A percentile compares a stretch with the other conserved stretches of the same genome.
Evolutionary conservation across 1,284 basidiomycete species (phyloP).

Genomic region (Ceratobasidium sp.): DNA sequence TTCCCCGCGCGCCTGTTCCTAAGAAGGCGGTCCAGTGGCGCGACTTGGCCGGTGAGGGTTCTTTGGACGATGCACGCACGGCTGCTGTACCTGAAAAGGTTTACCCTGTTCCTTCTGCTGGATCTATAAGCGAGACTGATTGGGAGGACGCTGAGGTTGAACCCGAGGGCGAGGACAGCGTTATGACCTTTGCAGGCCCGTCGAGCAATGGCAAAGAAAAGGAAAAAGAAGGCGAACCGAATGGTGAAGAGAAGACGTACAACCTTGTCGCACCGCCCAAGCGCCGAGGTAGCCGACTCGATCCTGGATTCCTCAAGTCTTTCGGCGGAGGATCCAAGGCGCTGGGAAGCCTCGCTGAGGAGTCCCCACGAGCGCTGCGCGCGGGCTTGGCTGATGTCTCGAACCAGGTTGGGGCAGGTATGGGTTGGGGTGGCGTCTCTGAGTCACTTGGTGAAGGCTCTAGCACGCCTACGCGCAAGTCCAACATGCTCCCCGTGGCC

Average conservation of each 20-base stretch:
- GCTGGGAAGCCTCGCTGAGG: slow-evolving; percentile 69
- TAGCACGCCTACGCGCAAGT: slow-evolving; percentile 55
- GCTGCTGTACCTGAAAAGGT: slow-evolving; percentile 54
- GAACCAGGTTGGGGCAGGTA: slow-evolving; percentile 48
- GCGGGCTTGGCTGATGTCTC: slow-evolving; percentile 39
- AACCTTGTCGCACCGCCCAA: slow-evolving; percentile 52
- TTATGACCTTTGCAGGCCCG: not conserved
- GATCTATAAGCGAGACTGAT: slow-evolving; percentile 68
- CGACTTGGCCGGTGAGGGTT: slow-evolving; percentile 88
- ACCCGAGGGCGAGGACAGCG: slow-evolving; percentile 60
- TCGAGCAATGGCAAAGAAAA: slow-evolving; percentile 10
- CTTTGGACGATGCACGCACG: slow-evolving; percentile 76
- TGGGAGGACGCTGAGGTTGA: slow-evolving; percentile 75
- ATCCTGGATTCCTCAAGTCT: slow-evolving; percentile 75
- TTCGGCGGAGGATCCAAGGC: slow-evolving; percentile 55
- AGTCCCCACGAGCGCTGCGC: slow-evolving; percentile 57
- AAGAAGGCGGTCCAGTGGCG: slow-evolving; percentile 91
- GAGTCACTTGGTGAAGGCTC: slow-evolving; percentile 60
- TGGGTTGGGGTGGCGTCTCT: slow-evolving; percentile 72
- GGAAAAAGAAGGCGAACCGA: slow-evolving; percentile 29
- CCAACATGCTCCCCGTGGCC: slow-evolving; percentile 65
- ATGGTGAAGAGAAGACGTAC: slow-evolving; percentile 72
- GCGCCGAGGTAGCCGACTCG: slow-evolving; percentile 71
- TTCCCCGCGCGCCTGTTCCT: slow-evolving; percentile 38
- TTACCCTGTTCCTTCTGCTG: slow-evolving; percentile 26